Conservation (phyloP, 1,284 basidiomycete genomes). For the Stygiomarasmius scandens region DNA sequence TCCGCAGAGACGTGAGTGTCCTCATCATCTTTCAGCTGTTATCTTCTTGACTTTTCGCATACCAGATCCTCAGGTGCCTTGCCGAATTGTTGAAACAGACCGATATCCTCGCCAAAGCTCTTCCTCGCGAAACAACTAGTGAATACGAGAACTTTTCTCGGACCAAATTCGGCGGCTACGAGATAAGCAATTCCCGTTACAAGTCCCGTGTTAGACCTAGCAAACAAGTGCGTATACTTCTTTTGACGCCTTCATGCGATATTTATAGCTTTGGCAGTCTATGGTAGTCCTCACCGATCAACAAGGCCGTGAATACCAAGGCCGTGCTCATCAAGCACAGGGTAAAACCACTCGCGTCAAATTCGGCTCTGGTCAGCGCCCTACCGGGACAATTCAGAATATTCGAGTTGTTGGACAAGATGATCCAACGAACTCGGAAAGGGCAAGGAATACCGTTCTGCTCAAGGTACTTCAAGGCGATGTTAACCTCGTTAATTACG, state of each 20-base stretch:
- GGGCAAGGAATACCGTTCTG: not conserved
- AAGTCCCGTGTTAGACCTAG: conserved; percentile 35
- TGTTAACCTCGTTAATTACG: conserved; percentile 24
- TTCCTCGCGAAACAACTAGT: conserved; percentile 25
- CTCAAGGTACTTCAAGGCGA: conserved; percentile 1
- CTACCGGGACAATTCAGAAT: conserved; percentile 21
- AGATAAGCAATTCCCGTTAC: conserved; percentile 36
- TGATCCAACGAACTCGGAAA: not conserved
- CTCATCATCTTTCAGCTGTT: not conserved
- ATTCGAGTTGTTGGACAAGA: conserved; percentile 39
- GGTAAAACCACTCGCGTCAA: conserved; percentile 36
- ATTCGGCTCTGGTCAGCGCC: conserved; percentile 1
- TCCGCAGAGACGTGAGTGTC: conserved; percentile 21
- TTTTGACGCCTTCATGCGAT: not conserved
- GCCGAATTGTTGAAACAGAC: conserved; percentile 28
- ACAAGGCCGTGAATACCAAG: conserved; percentile 29
- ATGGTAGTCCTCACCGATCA: conserved; percentile 31
- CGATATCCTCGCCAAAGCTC: conserved; percentile 27
- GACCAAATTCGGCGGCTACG: conserved; percentile 13
- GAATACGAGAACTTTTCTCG: conserved; percentile 24
- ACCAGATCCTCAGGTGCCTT: conserved; percentile 28
- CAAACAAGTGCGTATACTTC: conserved; percentile 27
- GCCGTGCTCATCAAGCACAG: conserved; percentile 24
- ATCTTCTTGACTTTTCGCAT: not conserved
- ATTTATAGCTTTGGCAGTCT: conserved; percentile 20